phyloP scores from a whole-genome alignment of 148 eudicot genomes.

The Rhododendron molle region DNA sequence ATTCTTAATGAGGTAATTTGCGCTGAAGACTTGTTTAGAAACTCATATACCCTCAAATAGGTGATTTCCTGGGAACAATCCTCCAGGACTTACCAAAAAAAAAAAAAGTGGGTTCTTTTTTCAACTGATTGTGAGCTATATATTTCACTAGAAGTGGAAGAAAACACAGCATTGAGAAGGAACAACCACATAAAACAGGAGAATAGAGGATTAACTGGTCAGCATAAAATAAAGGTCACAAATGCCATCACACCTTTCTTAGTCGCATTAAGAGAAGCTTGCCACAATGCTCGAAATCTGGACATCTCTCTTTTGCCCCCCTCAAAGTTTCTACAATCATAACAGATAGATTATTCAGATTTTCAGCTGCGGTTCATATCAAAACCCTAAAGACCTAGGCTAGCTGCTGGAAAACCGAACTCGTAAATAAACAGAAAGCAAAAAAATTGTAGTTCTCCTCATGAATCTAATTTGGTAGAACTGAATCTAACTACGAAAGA shows the following conservation, averaged over 20 bases:
- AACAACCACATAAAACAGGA: neutral
- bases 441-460: neutral
- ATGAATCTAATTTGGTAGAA: neutral
- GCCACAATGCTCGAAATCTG: constrained; percentile 64
- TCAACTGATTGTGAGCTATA: neutral
- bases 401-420: neutral
- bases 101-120: neutral
- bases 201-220: neutral
- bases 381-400: neutral
- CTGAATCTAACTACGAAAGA: neutral
- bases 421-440: neutral
- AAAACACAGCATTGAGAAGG: neutral
- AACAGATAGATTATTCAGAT: neutral
- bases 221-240: neutral
- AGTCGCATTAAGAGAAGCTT: constrained; percentile 83
- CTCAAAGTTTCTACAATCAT: constrained; percentile 12
- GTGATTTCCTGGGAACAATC: neutral
- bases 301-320: constrained; percentile 42
- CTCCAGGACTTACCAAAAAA: neutral
- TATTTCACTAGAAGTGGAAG: neutral
- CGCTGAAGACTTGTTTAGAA: neutral
- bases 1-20: neutral
- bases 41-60: neutral
- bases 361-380: neutral
- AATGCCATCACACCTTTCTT: constrained; percentile 53